Evolutionary conservation across 1,139 yeast species (phyloP).

Genomic region (Magnusiomyces magnusii): DNA sequence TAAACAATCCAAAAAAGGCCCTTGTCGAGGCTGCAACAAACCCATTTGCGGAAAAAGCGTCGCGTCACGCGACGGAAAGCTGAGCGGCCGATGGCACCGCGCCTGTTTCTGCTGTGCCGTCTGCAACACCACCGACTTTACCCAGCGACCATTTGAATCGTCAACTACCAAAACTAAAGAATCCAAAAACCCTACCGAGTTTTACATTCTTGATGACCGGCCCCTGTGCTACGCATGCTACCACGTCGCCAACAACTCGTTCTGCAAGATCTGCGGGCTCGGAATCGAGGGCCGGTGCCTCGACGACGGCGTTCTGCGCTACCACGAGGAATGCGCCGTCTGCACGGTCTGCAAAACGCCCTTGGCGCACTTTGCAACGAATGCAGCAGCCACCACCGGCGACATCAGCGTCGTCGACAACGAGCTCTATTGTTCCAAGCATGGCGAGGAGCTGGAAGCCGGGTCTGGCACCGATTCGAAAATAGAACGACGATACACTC

Average conservation of each 20-base stretch:
- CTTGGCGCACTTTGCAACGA: background rate
- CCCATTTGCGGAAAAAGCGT: slow-evolving; percentile 48
- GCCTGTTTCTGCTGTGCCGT: slow-evolving; percentile 66
- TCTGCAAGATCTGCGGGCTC: slow-evolving; percentile 59
- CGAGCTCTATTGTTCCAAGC: background rate
- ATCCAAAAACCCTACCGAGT: slow-evolving; percentile 35
- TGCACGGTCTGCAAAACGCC: background rate
- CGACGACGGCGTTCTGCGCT: slow-evolving; percentile 21
- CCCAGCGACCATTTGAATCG: slow-evolving; percentile 8
- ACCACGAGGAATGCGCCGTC: slow-evolving; percentile 28
- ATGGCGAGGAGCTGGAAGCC: background rate
- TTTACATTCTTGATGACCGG: slow-evolving; percentile 68
- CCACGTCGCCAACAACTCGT: slow-evolving; percentile 65
- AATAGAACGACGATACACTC: background rate
- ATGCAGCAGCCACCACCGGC: background rate
- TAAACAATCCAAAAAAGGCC: slow-evolving; percentile 14
- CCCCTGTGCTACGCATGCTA: slow-evolving; percentile 80
- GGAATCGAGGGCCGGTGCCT: slow-evolving; percentile 87
- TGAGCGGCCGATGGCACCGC: slow-evolving; percentile 94
- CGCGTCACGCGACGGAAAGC: slow-evolving; percentile 72
- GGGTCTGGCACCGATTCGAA: background rate
- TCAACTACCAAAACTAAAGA: too few species aligned
- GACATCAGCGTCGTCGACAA: background rate
- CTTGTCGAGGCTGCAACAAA: slow-evolving; percentile 43
- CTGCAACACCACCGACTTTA: slow-evolving; percentile 40